Percentiles rank a stretch among this genome's conserved stretches.
phyloP scores from a whole-genome alignment of 306 rosid species.

The Betula pendula region DNA sequence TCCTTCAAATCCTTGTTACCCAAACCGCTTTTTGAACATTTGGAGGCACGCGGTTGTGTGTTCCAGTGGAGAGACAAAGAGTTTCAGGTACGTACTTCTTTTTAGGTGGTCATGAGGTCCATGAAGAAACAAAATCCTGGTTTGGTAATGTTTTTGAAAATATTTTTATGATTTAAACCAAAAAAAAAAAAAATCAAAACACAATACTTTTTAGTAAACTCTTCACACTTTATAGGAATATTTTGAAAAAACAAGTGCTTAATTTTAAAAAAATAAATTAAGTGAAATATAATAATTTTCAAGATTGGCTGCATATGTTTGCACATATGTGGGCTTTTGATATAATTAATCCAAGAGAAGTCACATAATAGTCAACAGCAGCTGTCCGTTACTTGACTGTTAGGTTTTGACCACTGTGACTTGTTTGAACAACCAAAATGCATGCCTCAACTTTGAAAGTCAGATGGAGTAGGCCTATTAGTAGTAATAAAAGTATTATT shows the following conservation, averaged over 20 bases:
- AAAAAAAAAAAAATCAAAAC: no score
- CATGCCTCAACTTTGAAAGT: not conserved
- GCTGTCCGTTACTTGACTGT: not conserved
- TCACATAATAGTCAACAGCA: not conserved
- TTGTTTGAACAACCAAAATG: not conserved
- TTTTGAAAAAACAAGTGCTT: no score
- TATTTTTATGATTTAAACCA: no score
- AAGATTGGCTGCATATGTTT: not conserved
- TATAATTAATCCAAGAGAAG: not conserved
- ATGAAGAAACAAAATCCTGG: not conserved
- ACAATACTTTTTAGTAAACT: no score
- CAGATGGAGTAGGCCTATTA: not conserved
- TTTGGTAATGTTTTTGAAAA: no score
- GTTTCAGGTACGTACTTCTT: slow-evolving; percentile 70
- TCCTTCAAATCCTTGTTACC: slow-evolving; percentile 62
- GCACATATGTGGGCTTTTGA: not conserved
- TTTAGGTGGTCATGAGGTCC: not conserved
- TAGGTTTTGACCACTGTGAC: not conserved
- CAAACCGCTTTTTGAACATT: slow-evolving; percentile 54
- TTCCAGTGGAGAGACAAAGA: slow-evolving; percentile 89
- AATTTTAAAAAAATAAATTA: no score
- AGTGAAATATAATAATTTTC: no score
- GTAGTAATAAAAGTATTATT: not conserved
- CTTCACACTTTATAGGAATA: no score
- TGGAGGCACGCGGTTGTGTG: slow-evolving; percentile 81